A percentile compares a stretch with the other conserved stretches of the same genome.
phyloP scores from a whole-genome alignment of 2,329 filamentous ascomycete genomes.

The Fusarium austroafricanum region DNA sequence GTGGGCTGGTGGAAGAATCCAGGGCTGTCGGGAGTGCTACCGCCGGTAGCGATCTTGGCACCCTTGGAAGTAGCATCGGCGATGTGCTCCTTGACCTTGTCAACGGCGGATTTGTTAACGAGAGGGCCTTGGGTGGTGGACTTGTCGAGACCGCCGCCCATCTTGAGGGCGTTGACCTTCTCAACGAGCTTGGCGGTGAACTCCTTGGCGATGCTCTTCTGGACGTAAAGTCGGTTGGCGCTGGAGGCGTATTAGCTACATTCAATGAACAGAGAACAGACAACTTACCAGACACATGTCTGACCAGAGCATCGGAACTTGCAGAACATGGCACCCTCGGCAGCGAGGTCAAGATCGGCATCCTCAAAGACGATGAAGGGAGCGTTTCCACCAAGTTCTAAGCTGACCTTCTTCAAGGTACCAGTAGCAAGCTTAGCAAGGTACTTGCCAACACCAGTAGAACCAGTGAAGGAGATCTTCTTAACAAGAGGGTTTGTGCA shows the following conservation, averaged over 20 bases:
- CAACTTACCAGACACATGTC: conserved; percentile 66
- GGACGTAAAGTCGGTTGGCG: conserved; percentile 53
- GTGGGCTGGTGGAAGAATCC: conserved; percentile 77
- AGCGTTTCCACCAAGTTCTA: conserved; percentile 79
- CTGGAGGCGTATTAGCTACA: conserved; percentile 31
- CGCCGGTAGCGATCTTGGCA: conserved; percentile 66
- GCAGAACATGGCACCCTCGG: conserved; percentile 62
- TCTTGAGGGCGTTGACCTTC: conserved; percentile 47
- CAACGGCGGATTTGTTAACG: conserved; percentile 73
- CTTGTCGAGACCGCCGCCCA: conserved; percentile 44
- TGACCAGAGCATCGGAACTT: conserved; percentile 63
- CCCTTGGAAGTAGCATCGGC: conserved; percentile 71
- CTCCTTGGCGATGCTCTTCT: conserved; percentile 46
- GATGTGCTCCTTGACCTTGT: conserved; percentile 71
- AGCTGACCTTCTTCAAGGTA: conserved; percentile 72
- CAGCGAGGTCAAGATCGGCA: conserved; percentile 71
- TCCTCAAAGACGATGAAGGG: conserved; percentile 74
- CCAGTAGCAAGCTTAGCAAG: conserved; percentile 70
- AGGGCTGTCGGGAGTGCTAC: conserved; percentile 73
- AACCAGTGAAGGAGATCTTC: conserved; percentile 78
- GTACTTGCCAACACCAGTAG: conserved; percentile 70
- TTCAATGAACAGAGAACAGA: accelerated
- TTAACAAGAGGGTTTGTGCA: conserved; percentile 46
- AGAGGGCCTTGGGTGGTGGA: conserved; percentile 53
- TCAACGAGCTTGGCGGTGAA: conserved; percentile 48